Evolutionary conservation across 2,329 filamentous ascomycete species (phyloP), one percentile per base, ranked within the genome.

Genomic region (Botryosphaeria dothidea): DNA sequence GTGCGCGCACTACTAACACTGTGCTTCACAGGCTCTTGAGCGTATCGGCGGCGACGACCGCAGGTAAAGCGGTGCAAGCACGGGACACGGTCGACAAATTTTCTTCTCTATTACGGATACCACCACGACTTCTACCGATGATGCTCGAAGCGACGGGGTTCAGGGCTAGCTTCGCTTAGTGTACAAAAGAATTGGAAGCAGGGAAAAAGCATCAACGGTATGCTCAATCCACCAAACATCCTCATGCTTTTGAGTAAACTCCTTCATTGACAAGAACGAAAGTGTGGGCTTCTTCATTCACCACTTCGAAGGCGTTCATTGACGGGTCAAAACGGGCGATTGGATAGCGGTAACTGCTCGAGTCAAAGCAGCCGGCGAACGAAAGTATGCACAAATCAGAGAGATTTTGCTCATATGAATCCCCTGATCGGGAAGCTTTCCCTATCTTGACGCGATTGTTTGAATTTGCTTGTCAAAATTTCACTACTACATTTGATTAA

Each of bases 31-130:
- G 72, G 77, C 77, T 49, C 71, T 79, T 49, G 77, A 79, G 68
- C 70, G 77, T 49, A 79, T 79, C 64, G 74, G 70, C 41, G 72
- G 69, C 41, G 71, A 72, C 56, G 68, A 72, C 49, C 27, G 48
- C 38, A 54, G 62, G 41, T 64, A 64, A 34, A 58, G 6, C 8
- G 67, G 71, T 60, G 43, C 62, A 38, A 38, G 34, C 17, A 38
- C 23, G 51, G 52, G 38, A 23, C 27, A 34, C 11, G 56, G 27
- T 60, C 41, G 41, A 60, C 17, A 19, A 13, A 43, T 19, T 19
- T 62, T 49, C 43, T 51, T 31, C 27, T 48, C 41, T n/a, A 45
- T 57, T 34, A 21, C 27, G 41, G 58, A 62, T 62, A 62, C 58
- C 58, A 51, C 19, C 23, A 23, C 9, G 17, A 7, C 38, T 25